Conservation (phyloP, 2,329 filamentous ascomycete species). For the Pseudogymnoascus sp. region DNA sequence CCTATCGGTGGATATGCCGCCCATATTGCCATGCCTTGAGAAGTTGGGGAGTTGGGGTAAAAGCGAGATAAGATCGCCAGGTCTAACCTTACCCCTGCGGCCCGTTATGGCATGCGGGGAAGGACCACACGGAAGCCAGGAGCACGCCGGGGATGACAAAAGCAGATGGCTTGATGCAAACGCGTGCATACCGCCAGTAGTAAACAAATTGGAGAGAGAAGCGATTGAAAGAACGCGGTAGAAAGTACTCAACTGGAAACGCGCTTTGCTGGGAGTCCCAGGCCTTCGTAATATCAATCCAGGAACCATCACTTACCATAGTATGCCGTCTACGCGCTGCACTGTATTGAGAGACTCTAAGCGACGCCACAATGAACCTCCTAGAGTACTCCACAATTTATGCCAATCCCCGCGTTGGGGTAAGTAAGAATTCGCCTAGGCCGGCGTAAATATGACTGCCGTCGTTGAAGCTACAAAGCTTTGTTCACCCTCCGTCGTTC, state of each 20-base stretch:
- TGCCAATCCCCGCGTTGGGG: background rate
- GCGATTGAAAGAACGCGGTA: background rate
- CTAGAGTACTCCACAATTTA: background rate
- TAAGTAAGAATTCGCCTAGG: background rate
- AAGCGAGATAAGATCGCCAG: slow-evolving; percentile 2
- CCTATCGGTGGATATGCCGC: slow-evolving; percentile 5
- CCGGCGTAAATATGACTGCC: background rate
- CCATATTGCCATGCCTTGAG: background rate
- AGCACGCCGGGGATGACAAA: background rate
- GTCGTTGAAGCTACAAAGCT: background rate
- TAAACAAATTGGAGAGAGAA: background rate
- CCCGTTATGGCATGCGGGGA: slow-evolving; percentile 2
- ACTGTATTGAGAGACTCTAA: background rate
- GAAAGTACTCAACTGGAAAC: background rate
- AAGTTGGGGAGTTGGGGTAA: slow-evolving; percentile 4
- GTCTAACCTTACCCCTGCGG: background rate
- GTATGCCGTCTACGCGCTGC: background rate
- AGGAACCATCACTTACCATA: background rate
- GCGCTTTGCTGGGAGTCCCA: background rate
- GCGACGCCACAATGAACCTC: background rate
- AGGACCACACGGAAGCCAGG: background rate
- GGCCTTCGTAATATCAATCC: background rate
- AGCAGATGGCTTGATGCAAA: background rate
- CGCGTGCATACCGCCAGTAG: background rate
- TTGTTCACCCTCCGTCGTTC: background rate